Evolutionary conservation across 129 eudicot genomes (phyloP), one percentile per base, ranked within the genome.

Genomic region (Lactuca saligna): DNA sequence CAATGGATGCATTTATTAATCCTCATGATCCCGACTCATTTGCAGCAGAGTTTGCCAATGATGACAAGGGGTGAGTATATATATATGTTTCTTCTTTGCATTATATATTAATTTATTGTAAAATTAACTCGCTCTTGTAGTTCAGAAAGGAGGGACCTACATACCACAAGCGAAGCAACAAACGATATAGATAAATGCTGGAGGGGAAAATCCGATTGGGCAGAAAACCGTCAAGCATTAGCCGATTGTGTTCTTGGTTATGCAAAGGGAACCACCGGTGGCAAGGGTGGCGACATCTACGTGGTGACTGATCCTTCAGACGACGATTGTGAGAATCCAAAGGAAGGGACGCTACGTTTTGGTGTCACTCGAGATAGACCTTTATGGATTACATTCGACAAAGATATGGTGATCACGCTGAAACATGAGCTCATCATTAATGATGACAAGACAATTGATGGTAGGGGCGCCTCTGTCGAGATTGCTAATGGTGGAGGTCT

Each of bases 361-460:
- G 96, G 86, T 8, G 96, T 80, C 8, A 75, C 73, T 78, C 96
- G 86, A 35, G 77, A 73, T 2, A 61, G 66, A n/a, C 97, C 97
- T 9, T 41, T 82, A 12, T 90, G 97, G 97, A 85, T 90, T 78
- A 72, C 69, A 3, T 90, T 90, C 41, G 80, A 34, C 0, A 72
- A 64, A 15, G 74, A 77, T 51, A 87, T 90, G 97, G 59, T 66
- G 6, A 87, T 90, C 6, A 76, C 6, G 10, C 76, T 90, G 1
- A 54, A 72, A 12, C 83, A 87, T 44, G 88, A 82, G 72, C 83
- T 90, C 1, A 69, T 87, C 2, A 44, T 90, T 1, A 70, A 61
- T 16, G 56, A 75, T 7, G 63, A 90, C 80, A 90, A 85, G 76
- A 90, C 97, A 6, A 87, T 90, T 31, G 95, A 87, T 60, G 97